These are phyloP conservation scores for Talaromyces ruber DNA, from an alignment of 495 filamentous ascomycete species.

Conservation along the genomic window DNA sequence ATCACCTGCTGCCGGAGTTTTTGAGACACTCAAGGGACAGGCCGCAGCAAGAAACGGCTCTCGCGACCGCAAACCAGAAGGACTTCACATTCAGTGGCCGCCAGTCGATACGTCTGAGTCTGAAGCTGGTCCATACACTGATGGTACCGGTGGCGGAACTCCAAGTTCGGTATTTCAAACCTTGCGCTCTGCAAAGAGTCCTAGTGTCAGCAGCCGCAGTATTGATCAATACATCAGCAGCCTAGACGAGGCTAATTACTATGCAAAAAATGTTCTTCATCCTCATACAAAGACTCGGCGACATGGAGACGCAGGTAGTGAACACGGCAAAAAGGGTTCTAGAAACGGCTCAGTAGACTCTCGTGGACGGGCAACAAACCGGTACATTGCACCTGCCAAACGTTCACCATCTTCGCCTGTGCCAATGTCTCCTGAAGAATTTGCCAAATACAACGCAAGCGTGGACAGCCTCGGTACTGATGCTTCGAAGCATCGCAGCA, in stretches of 20 bases:
- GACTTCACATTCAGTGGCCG: slow-evolving; percentile 65
- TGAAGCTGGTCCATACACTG: slow-evolving; percentile 8
- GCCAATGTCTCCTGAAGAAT: slow-evolving; percentile 84
- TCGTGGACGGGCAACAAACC: slow-evolving; percentile 53
- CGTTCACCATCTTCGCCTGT: slow-evolving; percentile 83
- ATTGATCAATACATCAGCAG: slow-evolving; percentile 85
- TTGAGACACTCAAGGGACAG: slow-evolving; percentile 49
- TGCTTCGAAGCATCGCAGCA: slow-evolving; percentile 29
- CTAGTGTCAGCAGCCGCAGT: slow-evolving; percentile 52
- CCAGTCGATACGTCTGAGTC: slow-evolving; percentile 24
- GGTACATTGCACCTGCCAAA: slow-evolving; percentile 74
- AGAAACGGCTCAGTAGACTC: slow-evolving; percentile 61
- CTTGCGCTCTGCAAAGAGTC: slow-evolving; percentile 38
- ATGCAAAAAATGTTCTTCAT: slow-evolving; percentile 46
- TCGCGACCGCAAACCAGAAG: slow-evolving; percentile 71
- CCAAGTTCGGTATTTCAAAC: slow-evolving; percentile 40
- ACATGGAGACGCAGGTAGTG: slow-evolving; percentile 41
- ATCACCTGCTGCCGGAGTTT: slow-evolving; percentile 47
- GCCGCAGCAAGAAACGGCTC: slow-evolving; percentile 59
- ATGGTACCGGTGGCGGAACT: slow-evolving; percentile 34
- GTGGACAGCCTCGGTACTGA: slow-evolving; percentile 33
- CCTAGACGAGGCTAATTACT: slow-evolving; percentile 64
- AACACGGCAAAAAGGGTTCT: slow-evolving; percentile 35
- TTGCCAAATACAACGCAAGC: slow-evolving; percentile 47
- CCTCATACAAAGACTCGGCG: slow-evolving; percentile 49